Base-by-base conservation (phyloP, 2,329 filamentous ascomycete genomes). In the Hymenoscyphus linearis region DNA sequence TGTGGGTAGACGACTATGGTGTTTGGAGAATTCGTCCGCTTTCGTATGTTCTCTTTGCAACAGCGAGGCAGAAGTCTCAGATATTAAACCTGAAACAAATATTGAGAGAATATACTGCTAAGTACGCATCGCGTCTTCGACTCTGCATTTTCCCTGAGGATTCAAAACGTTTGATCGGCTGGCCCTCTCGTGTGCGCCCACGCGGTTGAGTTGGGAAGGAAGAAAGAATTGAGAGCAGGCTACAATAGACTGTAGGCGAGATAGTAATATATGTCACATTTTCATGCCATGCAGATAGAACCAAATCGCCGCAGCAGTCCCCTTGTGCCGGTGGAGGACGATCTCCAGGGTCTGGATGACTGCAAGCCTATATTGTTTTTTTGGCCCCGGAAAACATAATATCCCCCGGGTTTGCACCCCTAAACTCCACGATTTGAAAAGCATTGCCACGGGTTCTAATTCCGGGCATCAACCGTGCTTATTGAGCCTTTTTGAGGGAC, bases 1-100 rank as follows among this genome's bases (percentile, higher is more conserved):
- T 74, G 53, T 0, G 73, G 71, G 16, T 44, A 60, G 57, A 67
- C 62, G 6, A 78, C 74, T 52, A 76, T 62, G 7, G 74, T 69
- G 47, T 74, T 66, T 2, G 74, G 73, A 12, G 74, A 75, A 2
- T 74, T 73, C 10, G 76, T 77, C 18, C 40, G 7, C 40, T 47
- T 47, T 13, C 25, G 18, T 12, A 34, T 35, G 22, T 27, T 56
- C 37, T 10, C 50, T 52, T 9, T 52, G 16, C 57, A n/a, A 18
- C 4, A 34, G 6, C 13, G 27, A 26, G 7, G 52, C 34, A 59
- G 4, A 54, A 22, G 14, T 53, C 9, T 52, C 25, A 27, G 25
- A 31, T 40, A 55, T 54, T 44, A 40, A 5, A 16, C 16, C 34
- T 27, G 54, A 53, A 52, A 13, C n/a, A 27, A 54, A 25, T 54